These are phyloP conservation scores for Zygosaccharomyces pseudorouxii DNA, from an alignment of 805 yeast species.

Conservation along the genomic window DNA sequence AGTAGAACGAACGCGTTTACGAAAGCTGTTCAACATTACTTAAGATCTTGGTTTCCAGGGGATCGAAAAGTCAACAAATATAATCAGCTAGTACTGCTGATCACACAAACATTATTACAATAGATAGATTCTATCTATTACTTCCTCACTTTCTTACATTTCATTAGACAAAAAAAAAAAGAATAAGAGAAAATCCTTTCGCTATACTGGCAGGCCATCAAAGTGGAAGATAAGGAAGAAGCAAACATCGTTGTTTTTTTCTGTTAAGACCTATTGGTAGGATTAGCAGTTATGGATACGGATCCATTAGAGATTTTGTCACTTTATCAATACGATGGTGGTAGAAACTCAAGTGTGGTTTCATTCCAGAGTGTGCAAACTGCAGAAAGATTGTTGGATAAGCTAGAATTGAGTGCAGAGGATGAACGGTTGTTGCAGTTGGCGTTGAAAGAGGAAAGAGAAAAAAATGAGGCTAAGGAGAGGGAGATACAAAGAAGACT, in stretches of 20 bases:
- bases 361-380: conserved; percentile 33
- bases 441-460: conserved; percentile 25
- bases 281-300: neutral
- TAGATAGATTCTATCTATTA: no score
- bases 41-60: no score
- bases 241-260: neutral
- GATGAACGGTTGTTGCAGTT: conserved; percentile 32
- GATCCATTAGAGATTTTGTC: conserved; percentile 5
- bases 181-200: neutral
- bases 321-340: conserved; percentile 5
- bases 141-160: no score
- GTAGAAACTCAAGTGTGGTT: conserved; percentile 21
- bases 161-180: no score
- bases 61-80: no score
- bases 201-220: neutral
- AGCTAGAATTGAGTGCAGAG: conserved; percentile 30
- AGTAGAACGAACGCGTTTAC: no score
- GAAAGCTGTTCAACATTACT: no score
- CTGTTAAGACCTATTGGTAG: neutral
- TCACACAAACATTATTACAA: no score
- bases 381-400: conserved; percentile 32
- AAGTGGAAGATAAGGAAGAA: neutral
- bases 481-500: conserved; percentile 6
- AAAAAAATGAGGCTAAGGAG: conserved; percentile 6
- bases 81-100: no score